Evolutionary conservation across 2,329 filamentous ascomycete species (phyloP), one percentile per base, ranked within the genome.

Genomic region (Pseudogymnoascus sp.): DNA sequence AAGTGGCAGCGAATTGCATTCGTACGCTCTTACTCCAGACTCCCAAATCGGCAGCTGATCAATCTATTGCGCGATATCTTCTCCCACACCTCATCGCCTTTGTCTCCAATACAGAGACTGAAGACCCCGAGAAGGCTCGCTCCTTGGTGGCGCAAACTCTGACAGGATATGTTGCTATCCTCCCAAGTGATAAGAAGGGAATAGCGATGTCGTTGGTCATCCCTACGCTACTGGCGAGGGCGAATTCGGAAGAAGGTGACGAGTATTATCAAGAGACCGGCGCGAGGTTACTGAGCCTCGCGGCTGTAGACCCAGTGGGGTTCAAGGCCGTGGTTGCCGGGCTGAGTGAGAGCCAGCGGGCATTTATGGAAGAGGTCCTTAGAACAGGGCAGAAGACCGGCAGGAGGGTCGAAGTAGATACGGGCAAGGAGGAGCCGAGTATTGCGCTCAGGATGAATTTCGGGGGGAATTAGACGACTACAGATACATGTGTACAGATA

Each of bases 401-500:
- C 70, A 72, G 74, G 68, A 77, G 74, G 70, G 69, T 71, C 68
- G 73, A 71, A 72, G 77, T 78, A 69, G 75, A 73, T 63, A 70
- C 76, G 47, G 76, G 76, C 61, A 79, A 77, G 64, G 77, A 79
- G 64, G 85, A 85, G 75, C 95, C 95, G 11, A 95, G 81, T 67
- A 99, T 99, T 80, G 91, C 91, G 62, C 76, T 99, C 72, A 95
- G 96, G 82, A 96, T 97, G 90, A 83, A 96, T 75, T 97, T 99
- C 82, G 85, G 85, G 59, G 50, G 50, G 2, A 35, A 33, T 33
- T 35, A 57, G 13, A 57, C 23, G 50, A 35, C n/a, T 33, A 10
- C 28, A 35, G 50, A 57, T 57, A 33, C 50, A 57, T 3, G 17
- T 57, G 50, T 57, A 57, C n/a, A 53, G n/a, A 31, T 57, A 35